phyloP scores from a whole-genome alignment of 352 stramenopile genomes.

The Pythium biforme region DNA sequence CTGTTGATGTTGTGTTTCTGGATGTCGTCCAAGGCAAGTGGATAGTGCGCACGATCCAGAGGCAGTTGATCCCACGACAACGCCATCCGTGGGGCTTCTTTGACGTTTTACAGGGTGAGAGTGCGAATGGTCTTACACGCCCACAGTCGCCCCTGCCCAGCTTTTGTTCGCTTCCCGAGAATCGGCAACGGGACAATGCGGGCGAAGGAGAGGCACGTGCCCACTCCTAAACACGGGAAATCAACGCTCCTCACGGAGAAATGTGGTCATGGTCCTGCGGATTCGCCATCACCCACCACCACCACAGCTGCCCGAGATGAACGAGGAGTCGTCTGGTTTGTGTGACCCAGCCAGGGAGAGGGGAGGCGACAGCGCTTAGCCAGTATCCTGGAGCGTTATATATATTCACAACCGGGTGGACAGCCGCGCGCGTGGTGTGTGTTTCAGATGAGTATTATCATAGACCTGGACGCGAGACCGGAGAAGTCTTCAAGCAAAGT shows the following conservation, averaged over 20 bases:
- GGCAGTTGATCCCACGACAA: too few relatives aligned
- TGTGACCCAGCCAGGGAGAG: not conserved
- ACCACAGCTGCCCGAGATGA: not conserved
- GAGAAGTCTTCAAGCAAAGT: not conserved
- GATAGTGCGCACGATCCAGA: not conserved
- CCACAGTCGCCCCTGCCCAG: not conserved
- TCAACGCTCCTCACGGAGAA: not conserved
- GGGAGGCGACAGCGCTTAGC: not conserved
- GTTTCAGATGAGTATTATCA: not conserved
- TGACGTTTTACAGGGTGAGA: slow-evolving; percentile 2
- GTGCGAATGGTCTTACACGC: not conserved
- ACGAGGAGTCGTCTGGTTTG: not conserved
- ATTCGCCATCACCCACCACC: too few relatives aligned
- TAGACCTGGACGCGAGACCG: not conserved
- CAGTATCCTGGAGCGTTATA: too few relatives aligned
- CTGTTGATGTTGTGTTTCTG: too few relatives aligned
- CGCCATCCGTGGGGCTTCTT: not conserved
- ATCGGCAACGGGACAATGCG: too few relatives aligned
- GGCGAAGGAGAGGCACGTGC: not conserved
- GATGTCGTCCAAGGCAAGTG: not conserved
- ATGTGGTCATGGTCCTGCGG: too few relatives aligned
- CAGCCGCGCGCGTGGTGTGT: not conserved
- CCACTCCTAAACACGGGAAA: not conserved
- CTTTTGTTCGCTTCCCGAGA: not conserved
- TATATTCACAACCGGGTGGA: not conserved